phyloP scores from a whole-genome alignment of 768 basidiomycete species.

The Mycena maculata region DNA sequence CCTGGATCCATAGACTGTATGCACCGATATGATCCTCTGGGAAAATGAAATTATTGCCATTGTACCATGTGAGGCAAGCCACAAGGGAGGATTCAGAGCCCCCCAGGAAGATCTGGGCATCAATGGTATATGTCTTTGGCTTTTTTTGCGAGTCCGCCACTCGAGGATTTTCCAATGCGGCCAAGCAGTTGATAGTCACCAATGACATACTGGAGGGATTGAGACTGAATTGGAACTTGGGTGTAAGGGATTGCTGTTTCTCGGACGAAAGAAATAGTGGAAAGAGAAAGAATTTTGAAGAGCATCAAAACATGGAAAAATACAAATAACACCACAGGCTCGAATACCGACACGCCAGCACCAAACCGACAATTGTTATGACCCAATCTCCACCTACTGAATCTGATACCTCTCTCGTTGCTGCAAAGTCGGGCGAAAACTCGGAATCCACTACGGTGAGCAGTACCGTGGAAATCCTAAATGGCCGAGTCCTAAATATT shows the following conservation, averaged over 20 bases:
- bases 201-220: background rate
- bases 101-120: background rate
- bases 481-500: background rate
- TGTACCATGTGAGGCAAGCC: background rate
- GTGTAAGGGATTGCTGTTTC: background rate
- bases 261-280: background rate
- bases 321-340: background rate
- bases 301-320: background rate
- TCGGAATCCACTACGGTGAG: background rate
- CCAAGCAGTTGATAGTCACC: background rate
- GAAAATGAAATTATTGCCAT: background rate
- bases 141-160: background rate
- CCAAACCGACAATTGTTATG: background rate
- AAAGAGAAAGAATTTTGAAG: background rate
- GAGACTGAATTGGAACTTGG: background rate
- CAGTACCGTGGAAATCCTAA: background rate
- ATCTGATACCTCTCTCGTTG: background rate
- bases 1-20: background rate
- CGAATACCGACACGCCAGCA: background rate
- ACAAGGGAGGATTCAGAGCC: background rate
- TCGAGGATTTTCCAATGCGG: background rate
- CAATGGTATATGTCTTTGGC: background rate
- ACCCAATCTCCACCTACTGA: background rate
- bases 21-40: background rate
- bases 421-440: background rate